These are phyloP conservation scores for Metschnikowia chrysomelidarum DNA, from an alignment of 805 yeast genomes.

Conservation along the genomic window DNA sequence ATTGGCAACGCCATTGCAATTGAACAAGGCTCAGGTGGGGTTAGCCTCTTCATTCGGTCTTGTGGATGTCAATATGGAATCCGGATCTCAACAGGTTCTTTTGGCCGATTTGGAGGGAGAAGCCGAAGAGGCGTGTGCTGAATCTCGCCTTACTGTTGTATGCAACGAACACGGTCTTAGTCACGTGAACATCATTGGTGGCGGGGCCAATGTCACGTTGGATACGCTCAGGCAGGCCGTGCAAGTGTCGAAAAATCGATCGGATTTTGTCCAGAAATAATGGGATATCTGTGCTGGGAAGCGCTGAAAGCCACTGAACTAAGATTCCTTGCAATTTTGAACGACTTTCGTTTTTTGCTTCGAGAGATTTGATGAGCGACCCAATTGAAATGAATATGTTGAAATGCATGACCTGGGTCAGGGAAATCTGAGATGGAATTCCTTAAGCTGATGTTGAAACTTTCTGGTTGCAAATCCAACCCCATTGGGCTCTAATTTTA, in stretches of 20 bases:
- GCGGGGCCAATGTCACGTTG: conserved; percentile 45
- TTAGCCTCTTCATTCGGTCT: conserved; percentile 61
- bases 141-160: conserved; percentile 52
- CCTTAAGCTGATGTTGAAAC: too few relatives aligned
- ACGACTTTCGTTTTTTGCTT: too few relatives aligned
- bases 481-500: too few relatives aligned
- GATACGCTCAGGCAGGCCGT: conserved; percentile 49
- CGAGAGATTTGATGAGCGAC: too few relatives aligned
- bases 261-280: conserved; percentile 25
- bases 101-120: conserved; percentile 82
- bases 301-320: too few relatives aligned
- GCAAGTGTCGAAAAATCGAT: conserved; percentile 46
- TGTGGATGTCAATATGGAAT: conserved; percentile 28
- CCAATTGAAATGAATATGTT: too few relatives aligned
- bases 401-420: too few relatives aligned
- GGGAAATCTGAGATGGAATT: too few relatives aligned
- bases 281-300: too few relatives aligned
- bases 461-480: too few relatives aligned
- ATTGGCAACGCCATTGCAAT: conserved; percentile 32
- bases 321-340: too few relatives aligned
- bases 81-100: conserved; percentile 34
- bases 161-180: conserved; percentile 31
- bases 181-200: conserved; percentile 50
- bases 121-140: conserved; percentile 67
- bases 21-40: conserved; percentile 41